A percentile compares a stretch with the other conserved stretches of the same genome.
These are phyloP conservation scores for Ascosphaera apis DNA, from an alignment of 2,329 filamentous ascomycete genomes.

Conservation along the genomic window DNA sequence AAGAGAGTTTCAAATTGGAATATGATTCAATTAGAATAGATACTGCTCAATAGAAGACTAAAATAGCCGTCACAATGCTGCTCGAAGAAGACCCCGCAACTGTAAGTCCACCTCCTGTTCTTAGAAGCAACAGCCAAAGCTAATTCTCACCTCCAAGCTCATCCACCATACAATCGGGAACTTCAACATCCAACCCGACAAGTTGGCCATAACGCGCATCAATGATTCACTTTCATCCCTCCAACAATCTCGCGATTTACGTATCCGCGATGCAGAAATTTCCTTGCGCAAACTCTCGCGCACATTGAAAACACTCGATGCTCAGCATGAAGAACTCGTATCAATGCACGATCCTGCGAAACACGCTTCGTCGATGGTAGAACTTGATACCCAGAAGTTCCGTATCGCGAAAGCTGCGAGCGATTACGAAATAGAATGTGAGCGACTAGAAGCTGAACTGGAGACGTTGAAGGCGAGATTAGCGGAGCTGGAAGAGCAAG, in stretches of 20 bases:
- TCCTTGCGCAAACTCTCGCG: constrained; percentile 51
- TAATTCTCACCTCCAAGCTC: constrained; percentile 30
- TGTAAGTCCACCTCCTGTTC: constrained; percentile 27
- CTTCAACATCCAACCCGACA: constrained; percentile 87
- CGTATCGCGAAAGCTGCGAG: constrained; percentile 75
- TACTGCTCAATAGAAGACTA: no score
- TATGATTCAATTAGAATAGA: no score
- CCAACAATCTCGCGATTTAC: constrained; percentile 59
- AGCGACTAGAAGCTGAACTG: constrained; percentile 60
- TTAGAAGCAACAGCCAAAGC: neutral
- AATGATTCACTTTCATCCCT: constrained; percentile 63
- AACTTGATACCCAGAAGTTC: constrained; percentile 84
- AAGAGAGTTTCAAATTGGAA: neutral
- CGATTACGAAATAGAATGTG: constrained; percentile 84
- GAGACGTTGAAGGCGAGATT: constrained; percentile 52
- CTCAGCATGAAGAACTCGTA: constrained; percentile 56
- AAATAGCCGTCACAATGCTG: constrained; percentile 41
- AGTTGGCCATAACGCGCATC: constrained; percentile 59
- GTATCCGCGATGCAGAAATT: constrained; percentile 45
- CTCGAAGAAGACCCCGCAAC: constrained; percentile 82
- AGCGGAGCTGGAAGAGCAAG: constrained; percentile 67
- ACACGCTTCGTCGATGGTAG: constrained; percentile 65
- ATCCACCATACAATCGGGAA: constrained; percentile 80
- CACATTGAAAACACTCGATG: constrained; percentile 47
- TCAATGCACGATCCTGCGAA: constrained; percentile 50